These are phyloP conservation scores for Monascus purpureus DNA, from an alignment of 495 filamentous ascomycete species.

Conservation along the genomic window DNA sequence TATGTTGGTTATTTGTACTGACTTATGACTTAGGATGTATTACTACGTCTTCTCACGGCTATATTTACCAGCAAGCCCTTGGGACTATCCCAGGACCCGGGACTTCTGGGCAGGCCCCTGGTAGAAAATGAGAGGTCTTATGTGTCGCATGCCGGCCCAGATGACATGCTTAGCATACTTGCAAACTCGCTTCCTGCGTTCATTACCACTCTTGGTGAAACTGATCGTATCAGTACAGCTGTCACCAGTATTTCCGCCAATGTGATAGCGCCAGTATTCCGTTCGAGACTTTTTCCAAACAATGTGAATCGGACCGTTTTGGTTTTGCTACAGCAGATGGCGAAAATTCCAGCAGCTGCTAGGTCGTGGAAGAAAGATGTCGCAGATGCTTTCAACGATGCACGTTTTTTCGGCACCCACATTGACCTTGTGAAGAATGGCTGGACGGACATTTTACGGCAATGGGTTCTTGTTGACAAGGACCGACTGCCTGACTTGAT, in stretches of 20 bases:
- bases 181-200: constrained; percentile 67
- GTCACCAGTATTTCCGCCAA: constrained; percentile 69
- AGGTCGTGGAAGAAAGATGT: constrained; percentile 92
- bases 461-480: constrained; percentile 75
- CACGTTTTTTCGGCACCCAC: constrained; percentile 63
- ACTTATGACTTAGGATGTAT: constrained; percentile 53
- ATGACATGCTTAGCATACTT: constrained; percentile 72
- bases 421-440: constrained; percentile 48
- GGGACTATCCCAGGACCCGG: constrained; percentile 35
- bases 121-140: constrained; percentile 31
- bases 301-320: constrained; percentile 62
- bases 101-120: constrained; percentile 23
- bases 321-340: constrained; percentile 61
- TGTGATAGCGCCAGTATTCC: constrained; percentile 69
- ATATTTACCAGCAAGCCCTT: constrained; percentile 80
- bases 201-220: constrained; percentile 71
- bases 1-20: background rate
- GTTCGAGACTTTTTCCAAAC: constrained; percentile 75
- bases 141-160: constrained; percentile 33
- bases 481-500: constrained; percentile 76
- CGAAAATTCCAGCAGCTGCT: constrained; percentile 60
- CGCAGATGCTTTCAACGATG: constrained; percentile 79
- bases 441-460: constrained; percentile 73
- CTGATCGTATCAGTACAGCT: constrained; percentile 66
- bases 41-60: constrained; percentile 73